Conservation (phyloP, 768 basidiomycete species). For the Amanita pseudoporphyria region DNA sequence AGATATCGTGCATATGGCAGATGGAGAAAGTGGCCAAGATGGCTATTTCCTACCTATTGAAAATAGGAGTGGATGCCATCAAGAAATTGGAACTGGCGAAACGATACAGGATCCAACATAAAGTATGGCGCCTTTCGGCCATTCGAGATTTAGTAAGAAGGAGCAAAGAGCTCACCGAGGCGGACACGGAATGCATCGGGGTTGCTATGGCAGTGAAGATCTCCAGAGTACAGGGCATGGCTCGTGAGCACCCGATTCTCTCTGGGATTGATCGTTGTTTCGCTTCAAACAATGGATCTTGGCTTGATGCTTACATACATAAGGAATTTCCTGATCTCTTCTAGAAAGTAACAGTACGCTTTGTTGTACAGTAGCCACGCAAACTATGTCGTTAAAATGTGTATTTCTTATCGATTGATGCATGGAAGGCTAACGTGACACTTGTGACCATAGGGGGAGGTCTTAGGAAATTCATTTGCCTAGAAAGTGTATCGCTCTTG, state of each 20-base stretch:
- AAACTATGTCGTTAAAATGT: too few species aligned
- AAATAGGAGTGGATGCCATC: constrained; percentile 11
- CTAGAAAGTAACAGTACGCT: not conserved
- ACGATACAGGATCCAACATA: constrained; percentile 17
- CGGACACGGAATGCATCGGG: constrained; percentile 22
- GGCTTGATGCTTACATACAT: not conserved
- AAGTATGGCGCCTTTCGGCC: constrained; percentile 23
- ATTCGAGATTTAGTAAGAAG: constrained; percentile 17
- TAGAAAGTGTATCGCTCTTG: not conserved
- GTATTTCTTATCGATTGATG: too few species aligned
- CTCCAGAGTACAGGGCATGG: constrained; percentile 9
- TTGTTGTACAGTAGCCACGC: not conserved
- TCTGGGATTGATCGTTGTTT: not conserved
- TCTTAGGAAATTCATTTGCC: too few species aligned
- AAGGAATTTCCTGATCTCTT: not conserved
- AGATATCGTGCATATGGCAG: constrained; percentile 11
- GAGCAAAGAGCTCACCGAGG: constrained; percentile 13
- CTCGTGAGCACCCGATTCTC: not conserved
- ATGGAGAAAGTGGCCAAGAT: constrained; percentile 15
- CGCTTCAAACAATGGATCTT: not conserved
- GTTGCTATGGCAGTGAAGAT: constrained; percentile 15
- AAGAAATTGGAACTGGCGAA: constrained; percentile 22
- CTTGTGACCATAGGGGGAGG: too few species aligned
- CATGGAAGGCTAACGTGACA: too few species aligned
- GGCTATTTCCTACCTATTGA: constrained; percentile 17